A percentile compares a stretch with the other conserved stretches of the same genome.
Conservation (phyloP, 371 early-diverging fungal species). For the Choanephora cucurbitarum region DNA sequence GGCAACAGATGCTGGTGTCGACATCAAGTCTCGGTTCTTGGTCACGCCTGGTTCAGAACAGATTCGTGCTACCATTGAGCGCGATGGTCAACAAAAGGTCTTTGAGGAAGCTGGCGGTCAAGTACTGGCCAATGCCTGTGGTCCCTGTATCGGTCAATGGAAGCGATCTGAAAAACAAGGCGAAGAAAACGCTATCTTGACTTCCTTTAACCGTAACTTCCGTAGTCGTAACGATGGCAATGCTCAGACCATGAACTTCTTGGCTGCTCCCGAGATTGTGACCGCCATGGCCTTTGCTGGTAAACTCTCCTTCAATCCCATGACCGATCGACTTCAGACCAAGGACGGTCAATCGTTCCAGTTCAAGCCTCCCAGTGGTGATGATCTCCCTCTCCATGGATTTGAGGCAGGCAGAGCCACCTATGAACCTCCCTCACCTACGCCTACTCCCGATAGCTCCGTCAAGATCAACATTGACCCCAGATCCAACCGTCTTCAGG, state of each 20-base stretch:
- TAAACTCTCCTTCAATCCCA: conserved; percentile 87
- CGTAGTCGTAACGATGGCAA: conserved; percentile 95
- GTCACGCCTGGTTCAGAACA: conserved; percentile 98
- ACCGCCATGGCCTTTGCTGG: conserved; percentile 93
- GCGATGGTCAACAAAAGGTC: conserved; percentile 87
- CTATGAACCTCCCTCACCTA: conserved; percentile 61
- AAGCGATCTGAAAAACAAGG: conserved; percentile 71
- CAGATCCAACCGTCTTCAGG: conserved; percentile 81
- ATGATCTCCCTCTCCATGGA: conserved; percentile 85
- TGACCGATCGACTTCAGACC: conserved; percentile 78
- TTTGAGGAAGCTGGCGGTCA: conserved; percentile 84
- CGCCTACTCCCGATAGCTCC: conserved; percentile 58
- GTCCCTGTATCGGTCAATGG: conserved; percentile 94
- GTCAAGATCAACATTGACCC: conserved; percentile 70
- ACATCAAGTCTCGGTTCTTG: conserved; percentile 80
- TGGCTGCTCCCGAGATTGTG: conserved; percentile 95
- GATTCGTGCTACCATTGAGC: conserved; percentile 93
- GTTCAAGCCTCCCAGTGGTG: conserved; percentile 82
- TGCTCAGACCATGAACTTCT: conserved; percentile 91
- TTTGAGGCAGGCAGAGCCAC: conserved; percentile 79
- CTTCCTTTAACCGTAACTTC: conserved; percentile 98
- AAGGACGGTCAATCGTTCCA: conserved; percentile 75
- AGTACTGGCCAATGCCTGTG: conserved; percentile 89
- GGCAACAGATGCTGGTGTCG: conserved; percentile 79
- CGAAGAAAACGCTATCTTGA: conserved; percentile 88